Evolutionary conservation across 495 filamentous ascomycete genomes (phyloP), one percentile per base, ranked within the genome.

Genomic region (Bombardia bombarda): DNA sequence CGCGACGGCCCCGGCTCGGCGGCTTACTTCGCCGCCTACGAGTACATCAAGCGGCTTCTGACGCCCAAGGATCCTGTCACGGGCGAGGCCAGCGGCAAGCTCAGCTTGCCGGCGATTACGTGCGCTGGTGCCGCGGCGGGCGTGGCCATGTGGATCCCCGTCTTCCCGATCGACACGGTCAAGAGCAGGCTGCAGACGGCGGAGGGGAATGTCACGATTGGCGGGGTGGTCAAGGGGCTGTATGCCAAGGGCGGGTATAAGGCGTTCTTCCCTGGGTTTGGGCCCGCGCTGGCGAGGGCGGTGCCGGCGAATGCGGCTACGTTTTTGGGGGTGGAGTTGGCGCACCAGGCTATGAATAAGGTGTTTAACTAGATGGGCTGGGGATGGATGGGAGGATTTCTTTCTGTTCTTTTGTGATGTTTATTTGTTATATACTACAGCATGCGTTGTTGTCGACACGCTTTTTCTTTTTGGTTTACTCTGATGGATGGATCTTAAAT

Each of bases 71-170:
- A 95, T 57, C 84, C 74, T 13, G 62, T 68, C n/a, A 75, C 73
- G 0, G 87, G 86, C 8, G 82, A 86, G 42, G 63, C 79, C 13
- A 80, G 74, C 10, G 83, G 81, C 28, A 68, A 90, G 49, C 68
- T 97, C 34, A 88, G 84, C 40, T 63, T 97, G 47, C 60, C 75
- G 3, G 93, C 92, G 3, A 77, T 99, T n/a, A 80, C 86, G 48
- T 72, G 77, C 26, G 92, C 92, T 0, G 92, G 92, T 45, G 92
- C 86, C 34, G 84, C 80, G 0, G 92, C 92, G 0, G 92, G 92
- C 54, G 80, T 99, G 36, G 89, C 92, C 18, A 99, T 99, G 93
- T 99, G 92, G 92, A 86, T 96, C 47, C 87, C 94, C 19, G 89
- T 99, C 16, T 99, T 99, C 76, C 92, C 92, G 4, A 73, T 99